Base-by-base conservation (phyloP, 345 rosid species). In the Gossypium anomalum region DNA sequence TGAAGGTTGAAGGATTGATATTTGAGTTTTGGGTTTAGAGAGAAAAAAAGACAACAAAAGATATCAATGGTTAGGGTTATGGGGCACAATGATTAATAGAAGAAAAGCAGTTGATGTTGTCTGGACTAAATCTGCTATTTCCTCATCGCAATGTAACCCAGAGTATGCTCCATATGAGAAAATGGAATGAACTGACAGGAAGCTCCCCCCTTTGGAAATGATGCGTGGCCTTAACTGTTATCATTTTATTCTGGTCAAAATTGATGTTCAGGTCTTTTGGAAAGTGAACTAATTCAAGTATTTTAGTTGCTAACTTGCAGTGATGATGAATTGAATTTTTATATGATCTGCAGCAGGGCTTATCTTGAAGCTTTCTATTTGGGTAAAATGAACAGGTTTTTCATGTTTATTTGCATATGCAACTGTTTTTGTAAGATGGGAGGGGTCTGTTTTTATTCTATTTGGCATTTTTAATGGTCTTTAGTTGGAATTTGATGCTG, bases 91-190 rank as follows among this genome's bases (percentile, higher is more conserved):
- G 38, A 34, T 34, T 34, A 34, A 34, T 34, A 34, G 38, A 34
- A 34, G 6, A 34, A 5, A 34, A 34, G 38, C 38, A 34, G 38
- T 34, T 34, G 6, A 34, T 34, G 38, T 59, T 34, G 71, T 53
- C 27, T 82, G 53, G 84, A 81, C 44, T 79, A 77, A 77, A 77
- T 16, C n/a, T 75, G 70, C 73, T 58, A 23, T 76, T 60, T 22
- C 17, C 47, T 43, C 38, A 14, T 16, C 38, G 3, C n/a, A n/a
- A 41, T 64, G 27, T 72, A 20, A 56, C 16, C 38, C 6, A 34
- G 11, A 15, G 65, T 63, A 19, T 74, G 48, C 10, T 67, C 71
- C 60, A 59, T n/a, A 19, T n/a, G 23, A 59, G 74, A 72, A 63
- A 19, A 23, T 34, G 17, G 69, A 66, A 75, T 34, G 74, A 52